Evolutionary conservation across 306 rosid species (phyloP), one percentile per base, ranked within the genome.

Genomic region (Senna siamea): DNA sequence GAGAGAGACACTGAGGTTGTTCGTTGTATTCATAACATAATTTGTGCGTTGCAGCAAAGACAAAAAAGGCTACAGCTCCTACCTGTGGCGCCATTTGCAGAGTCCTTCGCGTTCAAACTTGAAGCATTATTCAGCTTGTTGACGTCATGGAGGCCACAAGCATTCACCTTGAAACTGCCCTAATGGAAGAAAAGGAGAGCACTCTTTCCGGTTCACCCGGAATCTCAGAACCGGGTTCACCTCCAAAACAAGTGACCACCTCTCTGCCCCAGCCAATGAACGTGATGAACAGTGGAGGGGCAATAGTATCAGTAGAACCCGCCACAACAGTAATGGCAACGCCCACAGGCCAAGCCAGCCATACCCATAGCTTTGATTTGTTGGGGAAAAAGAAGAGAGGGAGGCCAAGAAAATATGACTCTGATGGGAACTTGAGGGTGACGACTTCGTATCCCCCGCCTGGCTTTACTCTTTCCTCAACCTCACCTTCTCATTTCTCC

Each of bases 81-180:
- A 35, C 61, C 82, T 76, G 79, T 86, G 88, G 89, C 89, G 93
- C 93, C 89, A 80, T 89, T 86, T 84, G 54, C 81, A 73, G 75
- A 51, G 71, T 32, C 73, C 4, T 12, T 56, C 37, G 54, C 15
- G 74, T 88, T 81, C 83, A 84, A 86, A 83, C 70, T 79, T 65
- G 1, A 32, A 69, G 13, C 54, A 12, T 46, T 40, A 12, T 8
- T 22, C 60, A 64, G 2, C 73, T 38, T 13, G 9, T 54, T 58
- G 37, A 18, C 35, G n/a, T 58, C 26, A 61, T 52, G 38, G 37
- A 13, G 47, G 8, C 6, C 40, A 35, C 67, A 28, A n/a, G 0
- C 5, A 2, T 34, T n/a, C 14, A 12, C 17, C 9, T 23, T 58
- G 18, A 40, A 15, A 18, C n/a, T 14, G 12, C 62, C 32, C 37